Conservation (phyloP, 192 early-diverging fungal species). For the Haplosporangium gracile region DNA sequence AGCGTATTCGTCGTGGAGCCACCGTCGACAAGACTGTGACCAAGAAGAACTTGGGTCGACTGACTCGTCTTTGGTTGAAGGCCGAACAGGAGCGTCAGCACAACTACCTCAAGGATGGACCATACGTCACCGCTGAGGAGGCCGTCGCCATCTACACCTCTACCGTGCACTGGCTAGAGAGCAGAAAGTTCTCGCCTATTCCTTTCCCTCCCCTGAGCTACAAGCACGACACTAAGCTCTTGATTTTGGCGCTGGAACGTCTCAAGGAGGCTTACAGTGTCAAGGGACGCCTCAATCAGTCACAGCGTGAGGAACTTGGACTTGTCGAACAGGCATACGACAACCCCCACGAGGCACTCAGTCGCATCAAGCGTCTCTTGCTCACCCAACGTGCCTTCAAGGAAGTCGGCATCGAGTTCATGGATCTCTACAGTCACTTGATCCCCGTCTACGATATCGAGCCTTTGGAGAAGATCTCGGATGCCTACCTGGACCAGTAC, state of each 20-base stretch:
- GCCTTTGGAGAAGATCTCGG: slow-evolving; percentile 99
- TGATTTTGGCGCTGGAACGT: slow-evolving; percentile 95
- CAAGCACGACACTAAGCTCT: slow-evolving; percentile 99
- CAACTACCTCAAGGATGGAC: slow-evolving; percentile 99
- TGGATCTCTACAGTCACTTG: slow-evolving; percentile 98
- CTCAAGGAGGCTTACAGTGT: slow-evolving; percentile 97
- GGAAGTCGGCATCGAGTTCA: slow-evolving; percentile 99
- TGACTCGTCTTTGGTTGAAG: slow-evolving; percentile 98
- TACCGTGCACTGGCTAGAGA: slow-evolving; percentile 98
- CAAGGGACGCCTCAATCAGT: slow-evolving; percentile 94
- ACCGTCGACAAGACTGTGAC: slow-evolving; percentile 99
- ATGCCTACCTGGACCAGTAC: slow-evolving; percentile 99
- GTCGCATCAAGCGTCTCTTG: slow-evolving; percentile 94
- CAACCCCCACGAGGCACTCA: slow-evolving; percentile 89
- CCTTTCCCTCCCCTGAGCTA: slow-evolving; percentile 99
- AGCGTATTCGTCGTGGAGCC: slow-evolving; percentile 97
- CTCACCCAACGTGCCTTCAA: slow-evolving; percentile 99
- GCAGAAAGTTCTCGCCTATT: slow-evolving; percentile 97
- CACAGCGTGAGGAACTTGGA: slow-evolving; percentile 97
- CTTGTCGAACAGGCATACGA: slow-evolving; percentile 99
- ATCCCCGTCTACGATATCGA: slow-evolving; percentile 98
- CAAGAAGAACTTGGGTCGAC: slow-evolving; percentile 97
- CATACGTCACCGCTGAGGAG: slow-evolving; percentile 97
- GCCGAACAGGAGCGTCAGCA: slow-evolving; percentile 99
- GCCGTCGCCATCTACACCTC: slow-evolving; percentile 98